These are phyloP conservation scores for Cyathus striatus DNA, from an alignment of 768 basidiomycete species.

Conservation along the genomic window DNA sequence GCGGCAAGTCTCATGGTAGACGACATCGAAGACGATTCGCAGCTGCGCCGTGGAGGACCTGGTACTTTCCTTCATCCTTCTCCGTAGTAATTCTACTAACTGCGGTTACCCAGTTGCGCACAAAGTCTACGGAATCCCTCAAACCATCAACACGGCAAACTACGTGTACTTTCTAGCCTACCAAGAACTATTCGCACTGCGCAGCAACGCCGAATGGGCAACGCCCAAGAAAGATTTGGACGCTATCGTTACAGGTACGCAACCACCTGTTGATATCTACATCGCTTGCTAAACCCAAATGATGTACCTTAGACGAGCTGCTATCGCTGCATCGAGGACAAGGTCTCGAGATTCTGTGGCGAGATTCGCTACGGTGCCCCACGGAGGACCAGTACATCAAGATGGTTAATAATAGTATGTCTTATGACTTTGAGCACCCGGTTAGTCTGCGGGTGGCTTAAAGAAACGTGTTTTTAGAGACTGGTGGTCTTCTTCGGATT, in stretches of 20 bases:
- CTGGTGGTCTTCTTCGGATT: constrained; percentile 88
- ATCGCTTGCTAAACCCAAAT: constrained; percentile 47
- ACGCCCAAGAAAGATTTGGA: constrained; percentile 45
- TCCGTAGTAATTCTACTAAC: not conserved
- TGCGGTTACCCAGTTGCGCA: constrained; percentile 69
- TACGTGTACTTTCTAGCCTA: constrained; percentile 96
- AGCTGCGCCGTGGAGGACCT: constrained; percentile 80
- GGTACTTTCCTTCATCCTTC: constrained; percentile 30
- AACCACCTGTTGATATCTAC: not conserved
- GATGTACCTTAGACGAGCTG: constrained; percentile 86
- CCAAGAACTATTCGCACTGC: constrained; percentile 70
- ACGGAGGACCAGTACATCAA: constrained; percentile 90
- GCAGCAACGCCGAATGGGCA: constrained; percentile 21
- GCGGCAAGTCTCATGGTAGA: constrained; percentile 93
- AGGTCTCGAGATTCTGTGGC: constrained; percentile 92
- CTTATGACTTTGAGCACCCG: no score
- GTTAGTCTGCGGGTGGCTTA: no score
- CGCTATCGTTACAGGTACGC: constrained; percentile 68
- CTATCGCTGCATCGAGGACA: no score
- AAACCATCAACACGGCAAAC: constrained; percentile 96
- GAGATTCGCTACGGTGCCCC: constrained; percentile 87
- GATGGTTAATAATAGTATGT: constrained; percentile 94
- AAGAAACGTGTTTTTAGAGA: no score
- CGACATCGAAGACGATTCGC: constrained; percentile 91
- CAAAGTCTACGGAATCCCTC: constrained; percentile 94